Evolutionary conservation across 2,329 filamentous ascomycete genomes (phyloP).

Genomic region (Neofusicoccum sp.): DNA sequence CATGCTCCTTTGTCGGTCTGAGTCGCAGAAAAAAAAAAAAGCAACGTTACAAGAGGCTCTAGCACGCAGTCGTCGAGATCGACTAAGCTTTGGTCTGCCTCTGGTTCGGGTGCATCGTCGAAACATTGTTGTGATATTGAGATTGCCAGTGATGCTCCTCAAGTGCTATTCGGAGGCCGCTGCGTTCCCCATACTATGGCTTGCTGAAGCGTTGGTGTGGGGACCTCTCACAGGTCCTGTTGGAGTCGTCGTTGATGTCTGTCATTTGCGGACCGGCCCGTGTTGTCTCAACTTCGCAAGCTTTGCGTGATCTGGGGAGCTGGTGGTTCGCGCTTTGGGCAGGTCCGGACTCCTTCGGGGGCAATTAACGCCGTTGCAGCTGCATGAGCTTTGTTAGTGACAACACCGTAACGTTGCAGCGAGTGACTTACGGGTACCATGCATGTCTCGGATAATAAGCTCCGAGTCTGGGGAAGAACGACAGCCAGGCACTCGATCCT

Average conservation of each 20-base stretch:
- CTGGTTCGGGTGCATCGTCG: too few species aligned
- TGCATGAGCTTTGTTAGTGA: background rate
- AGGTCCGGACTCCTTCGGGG: background rate
- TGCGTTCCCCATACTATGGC: background rate
- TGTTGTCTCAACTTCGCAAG: background rate
- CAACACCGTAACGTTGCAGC: background rate
- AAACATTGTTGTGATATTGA: too few species aligned
- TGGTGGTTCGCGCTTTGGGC: background rate
- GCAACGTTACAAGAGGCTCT: too few species aligned
- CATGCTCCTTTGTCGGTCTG: too few species aligned
- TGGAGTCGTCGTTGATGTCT: background rate
- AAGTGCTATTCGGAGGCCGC: too few species aligned
- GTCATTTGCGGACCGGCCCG: background rate
- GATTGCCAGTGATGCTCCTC: too few species aligned
- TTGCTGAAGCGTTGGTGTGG: background rate
- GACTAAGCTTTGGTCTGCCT: too few species aligned
- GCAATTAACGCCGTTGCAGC: background rate
- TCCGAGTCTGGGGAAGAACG: background rate
- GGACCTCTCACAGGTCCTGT: background rate
- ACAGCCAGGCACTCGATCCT: background rate
- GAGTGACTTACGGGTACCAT: background rate
- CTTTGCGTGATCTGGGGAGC: background rate
- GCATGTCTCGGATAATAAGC: constrained; percentile 13
- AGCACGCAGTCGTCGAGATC: too few species aligned
- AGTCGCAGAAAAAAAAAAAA: too few species aligned